These are phyloP conservation scores for Mycena pura DNA, from an alignment of 768 basidiomycete genomes.

Conservation along the genomic window DNA sequence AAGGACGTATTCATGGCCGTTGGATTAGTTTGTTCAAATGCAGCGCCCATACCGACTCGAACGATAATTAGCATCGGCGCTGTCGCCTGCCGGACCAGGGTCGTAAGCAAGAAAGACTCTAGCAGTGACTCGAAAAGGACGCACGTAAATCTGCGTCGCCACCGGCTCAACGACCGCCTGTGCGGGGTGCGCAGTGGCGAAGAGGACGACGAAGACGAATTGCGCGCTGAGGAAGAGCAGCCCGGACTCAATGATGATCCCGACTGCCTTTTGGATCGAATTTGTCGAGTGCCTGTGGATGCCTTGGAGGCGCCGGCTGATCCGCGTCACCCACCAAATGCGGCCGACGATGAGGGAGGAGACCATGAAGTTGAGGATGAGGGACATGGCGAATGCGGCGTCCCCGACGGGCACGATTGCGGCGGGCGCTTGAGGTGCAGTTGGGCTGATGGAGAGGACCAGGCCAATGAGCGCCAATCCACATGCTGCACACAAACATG, in stretches of 20 bases:
- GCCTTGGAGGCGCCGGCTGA: constrained; percentile 15
- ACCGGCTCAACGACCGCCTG: constrained; percentile 43
- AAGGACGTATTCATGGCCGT: too few species aligned
- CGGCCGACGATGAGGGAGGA: constrained; percentile 48
- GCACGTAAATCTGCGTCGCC: constrained; percentile 48
- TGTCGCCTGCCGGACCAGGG: constrained; percentile 17
- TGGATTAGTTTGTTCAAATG: too few species aligned
- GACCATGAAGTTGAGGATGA: constrained; percentile 49
- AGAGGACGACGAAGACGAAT: constrained; percentile 47
- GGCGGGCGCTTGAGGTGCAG: constrained; percentile 41
- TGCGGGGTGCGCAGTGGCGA: constrained; percentile 42
- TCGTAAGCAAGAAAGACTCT: not conserved
- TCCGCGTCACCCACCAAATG: constrained; percentile 40
- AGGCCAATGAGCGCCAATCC: constrained; percentile 36
- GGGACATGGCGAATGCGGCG: constrained; percentile 45
- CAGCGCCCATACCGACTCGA: constrained; percentile 20
- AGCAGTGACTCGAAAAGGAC: not conserved
- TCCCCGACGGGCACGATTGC: constrained; percentile 42
- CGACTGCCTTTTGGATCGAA: constrained; percentile 33
- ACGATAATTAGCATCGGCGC: constrained; percentile 27
- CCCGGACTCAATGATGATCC: constrained; percentile 48
- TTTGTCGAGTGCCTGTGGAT: constrained; percentile 8
- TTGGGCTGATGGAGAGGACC: constrained; percentile 35
- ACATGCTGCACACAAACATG: constrained; percentile 32
- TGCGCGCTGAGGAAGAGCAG: constrained; percentile 47